A percentile compares a stretch with the other conserved stretches of the same genome.
phyloP scores from a whole-genome alignment of 768 basidiomycete species.

The Podaxis sp. region DNA sequence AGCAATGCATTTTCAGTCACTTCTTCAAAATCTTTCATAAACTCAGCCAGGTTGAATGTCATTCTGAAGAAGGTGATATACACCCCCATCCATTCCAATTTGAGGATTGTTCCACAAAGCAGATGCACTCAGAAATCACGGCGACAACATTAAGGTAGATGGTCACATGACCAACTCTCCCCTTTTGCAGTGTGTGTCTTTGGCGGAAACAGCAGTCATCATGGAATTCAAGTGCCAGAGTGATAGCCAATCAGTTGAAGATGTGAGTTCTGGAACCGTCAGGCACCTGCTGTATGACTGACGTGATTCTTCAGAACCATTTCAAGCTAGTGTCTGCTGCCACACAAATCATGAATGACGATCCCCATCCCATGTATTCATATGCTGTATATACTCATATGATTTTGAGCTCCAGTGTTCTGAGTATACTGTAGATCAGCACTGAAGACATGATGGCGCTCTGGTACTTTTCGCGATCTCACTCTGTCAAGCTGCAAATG shows the following conservation, averaged over 20 bases:
- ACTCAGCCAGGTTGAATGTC: not conserved
- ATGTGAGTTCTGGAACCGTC: not conserved
- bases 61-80: not conserved
- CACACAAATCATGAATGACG: not conserved
- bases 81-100: no score
- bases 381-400: not conserved
- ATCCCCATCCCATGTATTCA: not conserved
- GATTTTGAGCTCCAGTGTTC: not conserved
- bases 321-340: not conserved
- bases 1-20: not conserved
- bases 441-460: constrained; percentile 1
- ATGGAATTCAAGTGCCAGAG: not conserved
- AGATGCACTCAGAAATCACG: not conserved
- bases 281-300: not conserved
- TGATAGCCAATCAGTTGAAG: not conserved
- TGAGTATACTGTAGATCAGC: not conserved
- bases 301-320: not conserved
- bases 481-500: not conserved
- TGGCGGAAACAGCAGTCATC: not conserved
- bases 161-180: not conserved
- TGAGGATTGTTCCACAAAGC: not conserved
- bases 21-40: not conserved
- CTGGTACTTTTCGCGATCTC: constrained; percentile 8
- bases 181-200: not conserved
- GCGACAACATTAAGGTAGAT: not conserved